Base-by-base conservation (phyloP, 1,284 basidiomycete species). In the Microbotryum saponariae region DNA sequence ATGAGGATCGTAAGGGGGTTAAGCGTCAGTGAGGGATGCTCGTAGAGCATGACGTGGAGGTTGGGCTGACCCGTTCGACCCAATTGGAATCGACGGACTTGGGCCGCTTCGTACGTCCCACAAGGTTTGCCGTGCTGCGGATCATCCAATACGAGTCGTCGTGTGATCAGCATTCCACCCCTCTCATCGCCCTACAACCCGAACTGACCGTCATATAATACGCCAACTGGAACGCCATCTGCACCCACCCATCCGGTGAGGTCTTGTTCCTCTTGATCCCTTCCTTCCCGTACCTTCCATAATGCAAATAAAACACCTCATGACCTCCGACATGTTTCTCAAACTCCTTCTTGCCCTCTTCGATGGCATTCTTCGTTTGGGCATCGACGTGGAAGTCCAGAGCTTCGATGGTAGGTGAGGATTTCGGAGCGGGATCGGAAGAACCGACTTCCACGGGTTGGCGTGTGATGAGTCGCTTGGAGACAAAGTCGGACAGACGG, bases 201-300 rank as follows among this genome's bases (percentile, higher is more conserved):
- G 7, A 50, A 45, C 63, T 60, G 55, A 60, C 71, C 0, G 71
- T 73, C 23, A 71, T 82, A 64, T 79, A 82, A 74, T 90, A 91
- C 6, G 90, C 91, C 53, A 94, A 78, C 75, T 94, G 91, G 62
- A 93, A 80, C 67, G 88, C 77, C 83, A 93, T 86, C 78, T 94
- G 91, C 33, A 87, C 84, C 89, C 90, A 94, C n/a, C 87, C 87
- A 73, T 94, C 91, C 1, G 91, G 91, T 23, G 87, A 87, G 27
- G 88, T 83, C 53, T 87, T 85, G 72, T 88, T 89, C 56, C 80
- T 77, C 79, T 94, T 94, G 78, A 94, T 88, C n/a, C 83, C 83
- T 44, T 82, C 82, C 77, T 93, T 93, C 25, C 91, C 91, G 71
- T 93, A 94, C 4, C 72, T 70, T 49, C 78, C 74, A 16, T 89